Conservation (phyloP, 139 green algal species). For the Chlamydomonas urium region DNA sequence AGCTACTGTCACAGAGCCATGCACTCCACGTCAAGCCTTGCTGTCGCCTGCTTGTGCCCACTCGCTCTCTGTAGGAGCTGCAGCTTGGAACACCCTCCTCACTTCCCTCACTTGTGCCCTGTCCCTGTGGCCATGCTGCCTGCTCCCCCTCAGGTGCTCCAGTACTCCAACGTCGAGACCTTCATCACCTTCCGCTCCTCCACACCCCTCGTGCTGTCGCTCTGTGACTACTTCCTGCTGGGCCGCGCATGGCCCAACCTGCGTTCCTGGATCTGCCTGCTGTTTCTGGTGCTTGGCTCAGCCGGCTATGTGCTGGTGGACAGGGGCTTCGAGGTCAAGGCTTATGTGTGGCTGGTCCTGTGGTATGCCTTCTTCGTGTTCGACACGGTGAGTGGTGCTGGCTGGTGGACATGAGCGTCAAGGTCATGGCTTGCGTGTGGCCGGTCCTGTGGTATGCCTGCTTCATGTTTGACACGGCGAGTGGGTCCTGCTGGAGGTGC, state of each 20-base stretch:
- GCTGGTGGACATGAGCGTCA: constrained; percentile 29
- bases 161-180: constrained; percentile 70
- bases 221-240: constrained; percentile 9
- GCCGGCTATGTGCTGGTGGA: constrained; percentile 40
- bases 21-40: no score
- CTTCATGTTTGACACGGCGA: constrained; percentile 56
- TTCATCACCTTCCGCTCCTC: constrained; percentile 79
- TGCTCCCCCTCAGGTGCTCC: constrained; percentile 33
- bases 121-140: no score
- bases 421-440: constrained; percentile 36
- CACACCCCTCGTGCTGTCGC: constrained; percentile 25
- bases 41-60: no score
- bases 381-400: constrained; percentile 32
- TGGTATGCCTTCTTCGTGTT: constrained; percentile 65
- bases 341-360: constrained; percentile 35
- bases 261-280: constrained; percentile 26
- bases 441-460: constrained; percentile 47
- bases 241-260: constrained; percentile 1
- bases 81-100: no score
- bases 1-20: no score
- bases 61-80: no score
- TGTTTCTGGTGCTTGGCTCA: constrained; percentile 31
- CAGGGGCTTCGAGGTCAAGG: constrained; percentile 29
- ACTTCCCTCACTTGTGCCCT: background rate
- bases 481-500: constrained; percentile 21